Evolutionary conservation across 2,329 filamentous ascomycete genomes (phyloP).

Genomic region (Madurella mycetomatis): DNA sequence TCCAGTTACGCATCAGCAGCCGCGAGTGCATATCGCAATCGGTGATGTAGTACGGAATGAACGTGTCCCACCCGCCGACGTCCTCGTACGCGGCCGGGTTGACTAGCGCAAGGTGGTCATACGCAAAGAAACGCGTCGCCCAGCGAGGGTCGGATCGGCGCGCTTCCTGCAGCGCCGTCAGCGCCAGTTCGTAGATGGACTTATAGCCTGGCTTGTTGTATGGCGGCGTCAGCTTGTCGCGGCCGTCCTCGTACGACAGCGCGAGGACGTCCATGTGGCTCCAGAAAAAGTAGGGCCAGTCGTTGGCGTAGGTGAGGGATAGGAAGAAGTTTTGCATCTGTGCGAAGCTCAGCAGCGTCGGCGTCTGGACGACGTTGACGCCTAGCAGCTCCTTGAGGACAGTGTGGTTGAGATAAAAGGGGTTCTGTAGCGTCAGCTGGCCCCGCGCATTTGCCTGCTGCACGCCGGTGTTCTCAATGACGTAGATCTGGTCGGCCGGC

Average conservation of each 20-base stretch:
- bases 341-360: slow-evolving; percentile 48
- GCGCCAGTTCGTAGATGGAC: slow-evolving; percentile 38
- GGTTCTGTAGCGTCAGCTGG: slow-evolving; percentile 49
- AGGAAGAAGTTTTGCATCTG: slow-evolving; percentile 54
- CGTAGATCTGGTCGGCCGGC: slow-evolving; percentile 52
- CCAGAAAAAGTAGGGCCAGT: slow-evolving; percentile 51
- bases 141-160: slow-evolving; percentile 37
- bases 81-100: slow-evolving; percentile 49
- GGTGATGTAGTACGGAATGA: slow-evolving; percentile 55
- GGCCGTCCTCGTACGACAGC: slow-evolving; percentile 40
- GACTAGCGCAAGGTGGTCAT: slow-evolving; percentile 54
- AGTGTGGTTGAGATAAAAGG: slow-evolving; percentile 52
- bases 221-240: slow-evolving; percentile 30
- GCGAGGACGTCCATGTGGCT: slow-evolving; percentile 49
- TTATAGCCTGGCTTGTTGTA: slow-evolving; percentile 37
- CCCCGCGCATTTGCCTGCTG: slow-evolving; percentile 49
- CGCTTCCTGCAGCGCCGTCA: slow-evolving; percentile 34
- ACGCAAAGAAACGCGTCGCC: slow-evolving; percentile 53
- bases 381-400: slow-evolving; percentile 48
- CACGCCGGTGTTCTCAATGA: slow-evolving; percentile 56
- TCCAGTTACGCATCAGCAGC: slow-evolving; percentile 43
- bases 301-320: slow-evolving; percentile 37
- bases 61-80: slow-evolving; percentile 53
- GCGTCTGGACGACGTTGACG: slow-evolving; percentile 43
- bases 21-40: slow-evolving; percentile 54